A percentile compares a stretch with the other conserved stretches of the same genome.
phyloP scores from a whole-genome alignment of 257 asterid species.

The Gynochthodes officinalis region DNA sequence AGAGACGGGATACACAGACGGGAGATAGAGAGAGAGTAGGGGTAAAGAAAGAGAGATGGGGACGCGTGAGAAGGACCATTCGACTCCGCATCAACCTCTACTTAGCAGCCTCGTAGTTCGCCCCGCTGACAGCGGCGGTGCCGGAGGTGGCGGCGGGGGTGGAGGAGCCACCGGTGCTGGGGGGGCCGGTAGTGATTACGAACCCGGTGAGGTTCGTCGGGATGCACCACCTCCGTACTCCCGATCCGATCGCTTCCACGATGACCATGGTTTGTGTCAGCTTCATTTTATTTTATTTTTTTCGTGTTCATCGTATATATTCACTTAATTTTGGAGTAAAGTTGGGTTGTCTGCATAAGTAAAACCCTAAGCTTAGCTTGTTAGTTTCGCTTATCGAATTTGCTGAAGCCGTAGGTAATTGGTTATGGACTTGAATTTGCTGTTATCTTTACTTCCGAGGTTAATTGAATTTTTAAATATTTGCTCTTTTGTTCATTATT shows the following conservation, averaged over 20 bases:
- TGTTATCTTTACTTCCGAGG: background rate
- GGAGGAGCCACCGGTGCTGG: conserved; percentile 31
- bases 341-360: background rate
- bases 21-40: conserved; percentile 4
- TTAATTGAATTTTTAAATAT: background rate
- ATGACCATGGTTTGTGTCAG: conserved; percentile 51
- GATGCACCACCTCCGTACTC: conserved; percentile 62
- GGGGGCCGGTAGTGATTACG: conserved; percentile 65
- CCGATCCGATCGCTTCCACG: conserved; percentile 57
- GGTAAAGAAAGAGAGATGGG: conserved; percentile 42
- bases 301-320: background rate
- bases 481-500: background rate
- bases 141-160: conserved; percentile 33
- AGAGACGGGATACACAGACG: conserved; percentile 10
- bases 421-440: background rate
- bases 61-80: conserved; percentile 59
- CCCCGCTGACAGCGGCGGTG: conserved; percentile 48
- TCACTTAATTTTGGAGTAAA: background rate
- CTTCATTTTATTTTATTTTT: background rate
- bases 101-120: conserved; percentile 90
- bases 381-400: background rate
- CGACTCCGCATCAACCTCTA: conserved; percentile 54
- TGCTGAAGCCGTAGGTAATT: background rate
- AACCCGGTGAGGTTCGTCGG: conserved; percentile 94
- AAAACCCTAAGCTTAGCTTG: background rate